Evolutionary conservation across 1,284 basidiomycete genomes (phyloP).

Genomic region (Apiotrichum akiyoshidainum): DNA sequence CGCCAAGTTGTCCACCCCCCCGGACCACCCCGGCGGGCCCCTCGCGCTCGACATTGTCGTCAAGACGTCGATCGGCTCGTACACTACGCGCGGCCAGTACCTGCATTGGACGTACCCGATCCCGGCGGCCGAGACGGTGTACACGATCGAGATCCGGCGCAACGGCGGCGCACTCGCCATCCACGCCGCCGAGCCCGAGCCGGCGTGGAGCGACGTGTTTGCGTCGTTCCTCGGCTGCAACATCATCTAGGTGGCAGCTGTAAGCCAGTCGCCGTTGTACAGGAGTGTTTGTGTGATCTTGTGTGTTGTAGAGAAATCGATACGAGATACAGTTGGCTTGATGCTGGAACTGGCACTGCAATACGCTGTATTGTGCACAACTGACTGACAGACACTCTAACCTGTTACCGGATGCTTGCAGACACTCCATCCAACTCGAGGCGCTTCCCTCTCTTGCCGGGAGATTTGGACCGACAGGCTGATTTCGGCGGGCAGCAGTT

Average conservation of each 20-base stretch:
- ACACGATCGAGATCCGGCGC: conserved; percentile 65
- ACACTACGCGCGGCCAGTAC: conserved; percentile 63
- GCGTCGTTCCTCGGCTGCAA: neutral
- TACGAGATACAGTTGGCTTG: too few species aligned
- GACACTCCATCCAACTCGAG: too few species aligned
- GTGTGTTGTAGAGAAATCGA: neutral
- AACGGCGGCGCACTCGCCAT: conserved; percentile 55
- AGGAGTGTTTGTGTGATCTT: neutral
- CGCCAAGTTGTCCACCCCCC: neutral
- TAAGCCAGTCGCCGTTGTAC: neutral
- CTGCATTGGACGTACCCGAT: conserved; percentile 82
- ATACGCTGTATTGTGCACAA: too few species aligned
- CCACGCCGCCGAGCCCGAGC: conserved; percentile 2
- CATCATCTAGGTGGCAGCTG: neutral
- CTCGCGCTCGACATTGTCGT: conserved; percentile 52
- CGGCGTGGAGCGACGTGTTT: conserved; percentile 9
- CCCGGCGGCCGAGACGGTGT: conserved; percentile 57
- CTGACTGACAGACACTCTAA: too few species aligned
- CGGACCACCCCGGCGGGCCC: conserved; percentile 12
- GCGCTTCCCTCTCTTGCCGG: too few species aligned
- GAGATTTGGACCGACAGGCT: too few species aligned
- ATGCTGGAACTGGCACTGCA: too few species aligned
- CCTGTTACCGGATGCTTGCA: too few species aligned
- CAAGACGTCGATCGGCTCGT: conserved; percentile 64
- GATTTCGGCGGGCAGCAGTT: too few species aligned